Evolutionary conservation across 1,139 yeast genomes (phyloP), one percentile per base, ranked within the genome.

Genomic region (Magnusiomyces tetraspermus): DNA sequence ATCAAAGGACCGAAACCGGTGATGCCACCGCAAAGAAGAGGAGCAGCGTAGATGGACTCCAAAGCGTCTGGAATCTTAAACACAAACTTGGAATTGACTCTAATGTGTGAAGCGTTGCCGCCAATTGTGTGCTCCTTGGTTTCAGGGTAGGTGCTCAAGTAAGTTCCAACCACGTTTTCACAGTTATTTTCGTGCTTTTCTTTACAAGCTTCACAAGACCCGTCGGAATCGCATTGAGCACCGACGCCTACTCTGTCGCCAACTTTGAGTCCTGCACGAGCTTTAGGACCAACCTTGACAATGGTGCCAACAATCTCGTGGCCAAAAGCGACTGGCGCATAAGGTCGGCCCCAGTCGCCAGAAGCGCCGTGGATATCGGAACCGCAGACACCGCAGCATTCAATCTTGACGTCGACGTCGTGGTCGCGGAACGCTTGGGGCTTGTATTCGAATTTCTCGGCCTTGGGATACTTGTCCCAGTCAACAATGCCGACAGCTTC

Each of bases 181-280:
- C 85, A 80, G 70, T 77, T 77, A 52, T 72, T 76, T 60, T 80
- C 83, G 58, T 75, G 69, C 57, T 71, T 75, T 31, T 58, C 53
- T 30, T 63, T 58, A 66, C 87, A 82, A 57, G 74, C 63, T 50
- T 64, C 60, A 65, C 87, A 82, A 26, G 65, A 59, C 22, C 65
- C 58, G 67, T 86, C 82, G 15, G 79, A 68, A 51, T 68, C 68
- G 43, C 73, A 66, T 52, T 71, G 72, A 46, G 85, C 82, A 55
- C 86, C 86, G n/a, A 78, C 74, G 48, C 85, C 87, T 36, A 79
- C 85, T 53, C 80, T 67, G 58, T 81, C 80, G 50, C 86, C 86
- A 24, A 76, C 61, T 26, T 67, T 68, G 17, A 79, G 84, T 23
- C 70, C 63, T 8, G 70, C 65, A 4, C 17, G 22, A 22, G 24